A percentile compares a stretch with the other conserved stretches of the same genome.
phyloP scores from a whole-genome alignment of 208 protist species.

The Lotmaria passim region DNA sequence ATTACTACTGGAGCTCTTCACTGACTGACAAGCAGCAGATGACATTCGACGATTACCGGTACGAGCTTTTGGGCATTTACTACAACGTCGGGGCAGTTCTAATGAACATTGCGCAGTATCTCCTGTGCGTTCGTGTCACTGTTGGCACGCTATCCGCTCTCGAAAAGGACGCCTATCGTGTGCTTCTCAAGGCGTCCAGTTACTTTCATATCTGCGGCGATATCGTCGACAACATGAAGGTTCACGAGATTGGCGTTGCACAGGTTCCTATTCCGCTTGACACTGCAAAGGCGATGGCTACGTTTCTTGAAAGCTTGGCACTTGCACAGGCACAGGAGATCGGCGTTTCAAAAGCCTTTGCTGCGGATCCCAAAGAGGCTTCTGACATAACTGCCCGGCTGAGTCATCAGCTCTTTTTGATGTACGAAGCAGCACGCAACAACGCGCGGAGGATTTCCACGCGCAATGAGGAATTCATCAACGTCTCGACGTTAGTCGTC shows the following conservation, averaged over 20 bases:
- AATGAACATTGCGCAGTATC: slow-evolving; percentile 61
- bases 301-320: slow-evolving; percentile 47
- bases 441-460: slow-evolving; percentile 27
- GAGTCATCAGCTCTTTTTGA: slow-evolving; percentile 54
- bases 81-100: slow-evolving; percentile 63
- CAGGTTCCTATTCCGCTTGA: slow-evolving; percentile 45
- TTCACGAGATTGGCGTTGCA: slow-evolving; percentile 41
- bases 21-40: slow-evolving; percentile 44
- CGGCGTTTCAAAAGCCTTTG: slow-evolving; percentile 45
- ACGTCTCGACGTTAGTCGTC: slow-evolving; percentile 39
- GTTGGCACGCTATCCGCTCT: slow-evolving; percentile 35
- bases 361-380: slow-evolving; percentile 41
- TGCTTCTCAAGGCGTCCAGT: slow-evolving; percentile 57
- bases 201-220: slow-evolving; percentile 58
- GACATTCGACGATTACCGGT: slow-evolving; percentile 72
- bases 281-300: slow-evolving; percentile 27
- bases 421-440: slow-evolving; percentile 48
- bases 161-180: slow-evolving; percentile 73
- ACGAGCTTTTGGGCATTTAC: slow-evolving; percentile 69
- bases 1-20: slow-evolving; percentile 66
- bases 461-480: slow-evolving; percentile 34
- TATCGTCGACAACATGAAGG: slow-evolving; percentile 46
- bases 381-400: slow-evolving; percentile 42
- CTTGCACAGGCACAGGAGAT: slow-evolving; percentile 77
- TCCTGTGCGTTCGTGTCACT: slow-evolving; percentile 43